phyloP scores from a whole-genome alignment of 2,329 filamentous ascomycete species.

The Herpotrichia juniperi region DNA sequence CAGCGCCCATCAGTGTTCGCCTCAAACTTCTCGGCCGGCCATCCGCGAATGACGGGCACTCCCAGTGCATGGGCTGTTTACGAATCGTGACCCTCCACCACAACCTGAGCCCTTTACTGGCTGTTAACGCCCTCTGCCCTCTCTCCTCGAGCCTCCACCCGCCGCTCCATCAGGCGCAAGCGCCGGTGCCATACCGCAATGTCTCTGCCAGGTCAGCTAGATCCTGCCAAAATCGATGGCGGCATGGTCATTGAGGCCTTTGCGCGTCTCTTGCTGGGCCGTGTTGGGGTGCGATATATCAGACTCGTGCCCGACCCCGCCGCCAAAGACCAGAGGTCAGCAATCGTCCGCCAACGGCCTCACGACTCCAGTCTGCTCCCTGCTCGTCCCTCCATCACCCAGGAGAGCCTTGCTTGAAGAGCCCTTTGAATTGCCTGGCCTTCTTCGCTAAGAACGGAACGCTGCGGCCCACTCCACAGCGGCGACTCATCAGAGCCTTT shows the following conservation, averaged over 20 bases:
- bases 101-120: constrained; percentile 31
- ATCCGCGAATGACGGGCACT: constrained; percentile 8
- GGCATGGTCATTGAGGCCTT: constrained; percentile 22
- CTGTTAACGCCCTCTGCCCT: constrained; percentile 25
- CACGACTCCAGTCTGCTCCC: constrained; percentile 13
- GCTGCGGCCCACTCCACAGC: constrained; percentile 35
- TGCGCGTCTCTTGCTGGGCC: constrained; percentile 31
- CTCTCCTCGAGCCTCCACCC: constrained; percentile 37
- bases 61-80: constrained; percentile 36
- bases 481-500: constrained; percentile 32
- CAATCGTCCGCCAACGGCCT: constrained; percentile 32
- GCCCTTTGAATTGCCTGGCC: constrained; percentile 23
- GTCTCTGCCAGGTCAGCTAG: constrained; percentile 27
- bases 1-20: constrained; percentile 11
- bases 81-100: constrained; percentile 42
- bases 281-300: constrained; percentile 32
- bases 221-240: constrained; percentile 30
- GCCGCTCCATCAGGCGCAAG: constrained; percentile 42
- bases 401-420: constrained; percentile 21
- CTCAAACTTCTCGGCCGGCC: background rate
- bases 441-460: constrained; percentile 29
- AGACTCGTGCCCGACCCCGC: constrained; percentile 29
- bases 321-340: constrained; percentile 29
- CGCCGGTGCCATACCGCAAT: constrained; percentile 35
- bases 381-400: constrained; percentile 10